phyloP scores from a whole-genome alignment of 768 basidiomycete genomes.

The Leccinum barrowsii region DNA sequence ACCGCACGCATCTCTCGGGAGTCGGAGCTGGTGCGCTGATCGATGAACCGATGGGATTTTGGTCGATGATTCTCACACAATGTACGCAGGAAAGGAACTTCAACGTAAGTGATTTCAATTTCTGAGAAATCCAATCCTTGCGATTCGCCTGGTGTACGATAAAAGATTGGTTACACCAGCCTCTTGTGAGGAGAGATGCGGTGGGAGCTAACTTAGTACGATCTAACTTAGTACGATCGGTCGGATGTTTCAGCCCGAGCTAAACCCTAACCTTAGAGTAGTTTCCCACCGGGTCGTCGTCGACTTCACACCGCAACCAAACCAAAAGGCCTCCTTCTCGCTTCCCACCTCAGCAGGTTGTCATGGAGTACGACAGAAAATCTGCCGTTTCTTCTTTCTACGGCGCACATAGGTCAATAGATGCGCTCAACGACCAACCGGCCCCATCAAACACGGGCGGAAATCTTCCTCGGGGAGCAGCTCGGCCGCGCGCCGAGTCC shows the following conservation, averaged over 20 bases:
- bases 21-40: neutral
- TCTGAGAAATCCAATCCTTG: neutral
- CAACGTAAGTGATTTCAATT: neutral
- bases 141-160: neutral
- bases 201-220: no score
- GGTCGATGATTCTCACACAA: neutral
- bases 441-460: conserved; percentile 17
- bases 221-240: no score
- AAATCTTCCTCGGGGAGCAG: conserved; percentile 28
- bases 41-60: neutral
- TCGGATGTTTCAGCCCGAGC: conserved; percentile 2
- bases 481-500: conserved; percentile 57
- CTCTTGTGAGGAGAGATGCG: no score
- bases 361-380: conserved; percentile 76
- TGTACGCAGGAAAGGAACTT: neutral
- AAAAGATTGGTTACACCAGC: no score
- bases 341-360: conserved; percentile 1
- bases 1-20: no score
- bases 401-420: conserved; percentile 56
- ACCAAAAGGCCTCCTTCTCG: neutral
- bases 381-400: conserved; percentile 81
- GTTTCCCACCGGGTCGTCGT: conserved; percentile 10
- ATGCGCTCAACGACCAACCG: conserved; percentile 54
- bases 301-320: neutral
- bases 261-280: conserved; percentile 27